Base-by-base conservation (phyloP, 345 rosid genomes). In the Eutrema japonicum region DNA sequence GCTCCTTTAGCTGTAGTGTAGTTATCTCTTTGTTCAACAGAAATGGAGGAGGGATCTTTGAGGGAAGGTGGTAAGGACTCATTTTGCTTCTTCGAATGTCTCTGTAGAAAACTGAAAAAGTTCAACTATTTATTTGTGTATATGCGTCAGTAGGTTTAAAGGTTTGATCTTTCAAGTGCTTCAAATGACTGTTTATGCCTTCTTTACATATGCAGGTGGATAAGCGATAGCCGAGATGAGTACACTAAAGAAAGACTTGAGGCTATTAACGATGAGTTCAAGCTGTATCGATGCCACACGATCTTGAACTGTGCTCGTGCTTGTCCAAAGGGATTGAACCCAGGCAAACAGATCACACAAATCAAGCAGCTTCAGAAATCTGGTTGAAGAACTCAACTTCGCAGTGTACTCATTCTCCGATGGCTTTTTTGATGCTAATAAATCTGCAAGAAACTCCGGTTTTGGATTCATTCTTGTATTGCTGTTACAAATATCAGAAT, bases 291-390 rank as follows among this genome's bases (percentile, higher is more conserved):
- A 9, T 95, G 99, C 85, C 96, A 92, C 78, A 88, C 98, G 12
- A 92, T 95, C 70, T 73, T 95, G 96, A 95, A 92, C 71, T 95
- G 99, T 77, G 93, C 97, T 12, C 88, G 89, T 47, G 99, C 99
- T 51, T 95, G 99, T 76, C 99, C 99, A 37, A 95, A 95, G 72
- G 99, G 99, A 10, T 76, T 95, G 85, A 95, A 90, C 79, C 99
- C 99, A 47, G 99, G 96, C 37, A 90, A 90, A 79, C 88, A 95
- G 85, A 95, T 95, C 61, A 36, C 36, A 69, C 79, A 90, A 67
- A 92, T 95, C 91, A 95, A 95, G 84, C 80, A 76, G 8, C 79
- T 76, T 76, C 79, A 75, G 65, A 40, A 36, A 47, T 70, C 74
- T 47, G 49, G 11, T 37, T 69, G 29, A 69, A 45, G 43, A 41